Evolutionary conservation across 805 yeast species (phyloP), one percentile per base, ranked within the genome.

Genomic region (Metschnikowia arizonensis): DNA sequence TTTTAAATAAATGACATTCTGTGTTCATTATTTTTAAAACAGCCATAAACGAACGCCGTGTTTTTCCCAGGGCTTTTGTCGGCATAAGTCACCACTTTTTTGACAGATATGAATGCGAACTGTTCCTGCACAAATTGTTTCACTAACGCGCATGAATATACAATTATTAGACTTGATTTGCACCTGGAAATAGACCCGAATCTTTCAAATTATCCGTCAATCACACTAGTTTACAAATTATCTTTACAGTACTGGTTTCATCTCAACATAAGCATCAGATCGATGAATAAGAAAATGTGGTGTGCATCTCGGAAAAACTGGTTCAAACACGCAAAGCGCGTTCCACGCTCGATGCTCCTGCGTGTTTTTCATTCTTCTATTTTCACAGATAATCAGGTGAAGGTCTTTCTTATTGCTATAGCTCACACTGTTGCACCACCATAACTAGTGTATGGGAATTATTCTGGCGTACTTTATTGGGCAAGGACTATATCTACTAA

Each of bases 381-480:
- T 36, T 12, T 32, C 17, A 33, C 25, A n/a, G 33, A 28, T 28
- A 28, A 23, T 14, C 14, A 21, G 8, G 31, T 37, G 26, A 19
- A 28, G 23, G 38, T 10, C 15, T 25, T 15, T 29, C 39, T 42
- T 23, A 33, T 29, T 44, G 34, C 19, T 35, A 33, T 30, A 11
- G 29, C 29, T 30, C 37, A 26, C 29, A 35, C 37, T 42, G 18
- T 30, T 30, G 24, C 33, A 15, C 35, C 25, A 25, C 32, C 33
- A 29, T 34, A 5, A 26, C 42, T 28, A 50, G 50, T 57, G 52
- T 46, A 71, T 71, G 76, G 75, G 76, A 58, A 46, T 71, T 44
- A 50, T 71, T 44, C 68, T 68, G 64, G 55, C 69, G 44, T 70
- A 68, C 54, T 53, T 71, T 37, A 43, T 67, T 30, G 63, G 65